These are phyloP conservation scores for Kodamaea arcana DNA, from an alignment of 1,139 yeast species.

Conservation along the genomic window DNA sequence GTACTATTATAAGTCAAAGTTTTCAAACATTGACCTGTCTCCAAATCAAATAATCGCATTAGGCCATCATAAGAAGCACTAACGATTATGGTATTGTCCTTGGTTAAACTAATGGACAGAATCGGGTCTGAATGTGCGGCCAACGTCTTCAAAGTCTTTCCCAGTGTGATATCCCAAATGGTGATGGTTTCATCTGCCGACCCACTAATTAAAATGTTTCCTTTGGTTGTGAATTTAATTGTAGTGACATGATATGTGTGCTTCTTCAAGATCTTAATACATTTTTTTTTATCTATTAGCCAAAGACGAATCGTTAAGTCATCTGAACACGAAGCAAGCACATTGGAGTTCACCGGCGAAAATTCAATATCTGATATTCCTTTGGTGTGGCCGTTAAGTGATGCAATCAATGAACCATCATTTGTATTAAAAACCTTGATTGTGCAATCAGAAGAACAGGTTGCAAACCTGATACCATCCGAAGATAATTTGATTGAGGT, in stretches of 20 bases:
- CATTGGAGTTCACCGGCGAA: slow-evolving; percentile 65
- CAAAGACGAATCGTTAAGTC: slow-evolving; percentile 79
- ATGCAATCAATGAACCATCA: slow-evolving; percentile 28
- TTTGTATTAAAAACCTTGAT: slow-evolving; percentile 40
- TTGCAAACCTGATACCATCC: slow-evolving; percentile 59
- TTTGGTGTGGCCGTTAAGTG: slow-evolving; percentile 56
- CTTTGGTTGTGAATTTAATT: slow-evolving; percentile 66
- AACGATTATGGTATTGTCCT: slow-evolving; percentile 78
- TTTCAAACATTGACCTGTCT: slow-evolving; percentile 86
- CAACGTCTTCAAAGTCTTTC: slow-evolving; percentile 68
- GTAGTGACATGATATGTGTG: slow-evolving; percentile 85
- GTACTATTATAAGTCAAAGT: slow-evolving; percentile 73
- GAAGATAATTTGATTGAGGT: slow-evolving; percentile 63
- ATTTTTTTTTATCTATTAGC: slow-evolving; percentile 50
- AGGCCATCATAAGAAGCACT: slow-evolving; percentile 92
- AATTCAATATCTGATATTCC: slow-evolving; percentile 73
- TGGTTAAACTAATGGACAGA: slow-evolving; percentile 64
- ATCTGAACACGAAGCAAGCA: slow-evolving; percentile 82
- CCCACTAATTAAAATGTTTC: slow-evolving; percentile 77
- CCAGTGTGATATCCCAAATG: slow-evolving; percentile 80
- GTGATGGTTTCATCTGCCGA: slow-evolving; percentile 89
- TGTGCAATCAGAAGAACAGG: slow-evolving; percentile 36
- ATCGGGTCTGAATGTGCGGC: slow-evolving; percentile 96
- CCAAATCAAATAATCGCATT: slow-evolving; percentile 82
- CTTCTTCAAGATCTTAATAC: slow-evolving; percentile 61